Conservation (phyloP, 768 basidiomycete genomes). For the Pleurotus tuoliensis region DNA sequence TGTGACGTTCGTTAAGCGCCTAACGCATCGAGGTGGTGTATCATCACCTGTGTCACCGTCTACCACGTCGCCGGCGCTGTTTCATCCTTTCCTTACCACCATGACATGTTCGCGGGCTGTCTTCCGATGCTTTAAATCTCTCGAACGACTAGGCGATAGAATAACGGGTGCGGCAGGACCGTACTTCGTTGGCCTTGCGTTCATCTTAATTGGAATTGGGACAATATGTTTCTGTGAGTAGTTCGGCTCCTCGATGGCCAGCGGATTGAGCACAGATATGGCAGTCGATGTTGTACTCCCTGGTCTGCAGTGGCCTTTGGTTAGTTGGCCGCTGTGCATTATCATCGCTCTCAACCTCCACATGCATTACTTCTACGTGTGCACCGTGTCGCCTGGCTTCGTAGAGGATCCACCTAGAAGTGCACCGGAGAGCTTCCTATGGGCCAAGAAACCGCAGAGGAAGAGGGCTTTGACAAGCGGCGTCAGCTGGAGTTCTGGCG, state of each 20-base stretch:
- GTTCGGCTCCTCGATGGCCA: not conserved
- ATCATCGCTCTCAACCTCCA: slow-evolving; percentile 75
- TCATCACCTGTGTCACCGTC: not conserved
- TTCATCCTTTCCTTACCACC: slow-evolving; percentile 3
- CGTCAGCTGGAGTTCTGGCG: slow-evolving; percentile 48
- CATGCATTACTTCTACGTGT: slow-evolving; percentile 82
- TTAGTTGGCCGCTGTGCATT: slow-evolving; percentile 66
- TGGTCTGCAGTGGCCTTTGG: slow-evolving; percentile 49
- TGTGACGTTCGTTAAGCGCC: not conserved
- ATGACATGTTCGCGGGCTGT: slow-evolving; percentile 46
- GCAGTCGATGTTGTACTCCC: slow-evolving; percentile 80
- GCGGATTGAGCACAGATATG: not conserved
- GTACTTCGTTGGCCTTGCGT: slow-evolving; percentile 80
- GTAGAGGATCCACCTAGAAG: slow-evolving; percentile 52
- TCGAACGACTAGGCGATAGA: slow-evolving; percentile 74
- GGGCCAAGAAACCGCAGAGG: slow-evolving; percentile 45
- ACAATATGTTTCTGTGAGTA: slow-evolving; percentile 78
- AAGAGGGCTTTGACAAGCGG: slow-evolving; percentile 31
- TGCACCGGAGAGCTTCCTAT: slow-evolving; percentile 41
- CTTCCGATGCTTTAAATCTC: slow-evolving; percentile 48
- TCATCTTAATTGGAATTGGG: slow-evolving; percentile 65
- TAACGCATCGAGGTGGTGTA: not conserved
- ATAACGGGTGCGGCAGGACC: slow-evolving; percentile 91
- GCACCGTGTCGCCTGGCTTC: slow-evolving; percentile 78
- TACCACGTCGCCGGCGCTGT: not conserved